Base-by-base conservation (phyloP, 768 basidiomycete genomes). In the Crassisporium funariophilum region DNA sequence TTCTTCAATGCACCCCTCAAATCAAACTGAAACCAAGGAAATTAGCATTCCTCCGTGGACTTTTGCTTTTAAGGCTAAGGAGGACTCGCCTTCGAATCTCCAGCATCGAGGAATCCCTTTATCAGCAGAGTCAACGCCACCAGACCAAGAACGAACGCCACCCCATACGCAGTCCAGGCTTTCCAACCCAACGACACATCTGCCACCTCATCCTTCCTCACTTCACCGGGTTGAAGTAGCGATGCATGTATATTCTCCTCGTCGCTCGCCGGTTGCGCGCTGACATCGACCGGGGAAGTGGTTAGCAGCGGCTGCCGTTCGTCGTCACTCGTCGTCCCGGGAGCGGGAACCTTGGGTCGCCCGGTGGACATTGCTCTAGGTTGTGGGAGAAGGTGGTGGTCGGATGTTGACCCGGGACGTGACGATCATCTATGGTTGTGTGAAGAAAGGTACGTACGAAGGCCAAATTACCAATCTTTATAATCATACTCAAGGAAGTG, bases 21-120 rank as follows among this genome's bases (percentile, higher is more conserved):
- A 64, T 98, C 93, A 53, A 98, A 95, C 83, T 95, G 62, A 10
- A 27, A 5, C 17, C 44, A n/a, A 29, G 16, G 20, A 29, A n/a
- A n/a, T n/a, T 11, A 27, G 42, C n/a, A 22, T 40, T 34, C 37
- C 9, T 13, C 22, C 17, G 35, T 33, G 37, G 39, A 22, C 19
- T 35, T 27, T 11, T 12, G 8, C 39, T 13, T 31, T 31, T 7
- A 23, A n/a, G 23, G 21, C 21, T 16, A 24, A 35, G 36, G 11
- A 41, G 25, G 20, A 21, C 82, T 45, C 47, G 88, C 87, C 35
- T 87, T 75, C 9, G 79, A 75, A 60, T 89, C 83, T 17, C 76
- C 84, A 6, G 82, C 72, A 34, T 86, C 83, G 8, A 87, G 78
- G 56, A 86, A 83, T 3, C 80, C 84, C 54, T 88, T 86, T 60